These are phyloP conservation scores for Fragaria nilgerrensis DNA, from an alignment of 306 rosid species.

Conservation along the genomic window DNA sequence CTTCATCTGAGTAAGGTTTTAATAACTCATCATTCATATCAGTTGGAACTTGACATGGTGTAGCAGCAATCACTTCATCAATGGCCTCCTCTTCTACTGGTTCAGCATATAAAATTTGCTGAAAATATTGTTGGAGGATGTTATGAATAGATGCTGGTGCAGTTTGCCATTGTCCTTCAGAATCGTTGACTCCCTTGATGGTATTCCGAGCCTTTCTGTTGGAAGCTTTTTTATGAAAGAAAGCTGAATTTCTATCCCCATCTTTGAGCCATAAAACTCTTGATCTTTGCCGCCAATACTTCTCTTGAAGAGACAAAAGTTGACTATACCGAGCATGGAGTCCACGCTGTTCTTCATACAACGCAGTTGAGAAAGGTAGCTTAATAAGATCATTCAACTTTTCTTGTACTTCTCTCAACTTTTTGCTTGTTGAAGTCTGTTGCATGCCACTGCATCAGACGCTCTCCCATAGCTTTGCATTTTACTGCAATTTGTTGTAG, in stretches of 20 bases:
- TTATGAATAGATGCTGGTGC: too few relatives aligned
- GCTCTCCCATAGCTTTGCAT: too few relatives aligned
- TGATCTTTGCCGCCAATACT: neutral
- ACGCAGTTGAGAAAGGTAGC: neutral
- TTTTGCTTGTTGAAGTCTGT: conserved; percentile 69
- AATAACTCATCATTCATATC: neutral
- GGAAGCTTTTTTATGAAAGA: neutral
- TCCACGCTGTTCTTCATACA: neutral
- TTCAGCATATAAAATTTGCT: too few relatives aligned
- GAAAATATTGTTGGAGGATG: too few relatives aligned
- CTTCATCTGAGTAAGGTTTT: neutral
- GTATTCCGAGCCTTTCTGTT: neutral
- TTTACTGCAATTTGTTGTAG: too few relatives aligned
- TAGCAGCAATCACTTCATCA: too few relatives aligned
- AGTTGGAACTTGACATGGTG: neutral
- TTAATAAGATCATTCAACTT: neutral
- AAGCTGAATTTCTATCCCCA: neutral
- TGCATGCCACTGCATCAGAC: conserved; percentile 42
- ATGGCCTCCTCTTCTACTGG: too few relatives aligned
- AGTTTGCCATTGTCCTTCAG: neutral
- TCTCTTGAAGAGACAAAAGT: neutral
- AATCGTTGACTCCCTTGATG: neutral
- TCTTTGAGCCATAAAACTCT: neutral
- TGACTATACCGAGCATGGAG: neutral
- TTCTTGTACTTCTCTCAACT: neutral